These are phyloP conservation scores for Mucor velutinosus DNA, from an alignment of 371 early-diverging fungal genomes.

Conservation along the genomic window DNA sequence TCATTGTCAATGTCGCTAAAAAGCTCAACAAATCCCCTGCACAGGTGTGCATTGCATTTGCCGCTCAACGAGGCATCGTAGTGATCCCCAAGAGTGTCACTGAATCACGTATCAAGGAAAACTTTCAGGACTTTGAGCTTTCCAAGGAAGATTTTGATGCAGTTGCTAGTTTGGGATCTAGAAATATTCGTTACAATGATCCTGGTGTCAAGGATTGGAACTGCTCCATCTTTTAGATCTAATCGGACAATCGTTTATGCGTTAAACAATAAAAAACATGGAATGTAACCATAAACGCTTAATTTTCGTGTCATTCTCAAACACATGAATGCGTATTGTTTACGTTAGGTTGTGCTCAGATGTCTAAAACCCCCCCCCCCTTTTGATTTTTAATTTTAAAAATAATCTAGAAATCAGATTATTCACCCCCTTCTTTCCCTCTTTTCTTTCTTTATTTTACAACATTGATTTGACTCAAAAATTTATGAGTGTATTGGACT, in stretches of 20 bases:
- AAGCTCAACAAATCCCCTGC: constrained; percentile 70
- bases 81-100: constrained; percentile 64
- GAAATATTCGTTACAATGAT: constrained; percentile 49
- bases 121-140: constrained; percentile 58
- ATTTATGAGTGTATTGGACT: background rate
- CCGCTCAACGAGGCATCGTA: constrained; percentile 62
- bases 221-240: constrained; percentile 31
- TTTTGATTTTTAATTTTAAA: background rate
- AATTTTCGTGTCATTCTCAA: background rate
- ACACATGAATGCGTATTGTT: background rate
- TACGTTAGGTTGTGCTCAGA: background rate
- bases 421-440: background rate
- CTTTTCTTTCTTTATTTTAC: background rate
- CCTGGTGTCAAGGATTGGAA: constrained; percentile 47
- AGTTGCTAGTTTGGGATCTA: constrained; percentile 34
- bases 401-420: background rate
- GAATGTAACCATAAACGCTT: too few species aligned
- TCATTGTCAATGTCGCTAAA: constrained; percentile 61
- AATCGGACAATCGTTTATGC: background rate
- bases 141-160: constrained; percentile 53
- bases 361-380: background rate
- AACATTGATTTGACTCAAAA: background rate
- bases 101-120: constrained; percentile 53
- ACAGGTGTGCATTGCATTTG: constrained; percentile 83
- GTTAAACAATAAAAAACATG: background rate